Evolutionary conservation across 1,284 basidiomycete genomes (phyloP).

Genomic region (Wallemia mellicola): DNA sequence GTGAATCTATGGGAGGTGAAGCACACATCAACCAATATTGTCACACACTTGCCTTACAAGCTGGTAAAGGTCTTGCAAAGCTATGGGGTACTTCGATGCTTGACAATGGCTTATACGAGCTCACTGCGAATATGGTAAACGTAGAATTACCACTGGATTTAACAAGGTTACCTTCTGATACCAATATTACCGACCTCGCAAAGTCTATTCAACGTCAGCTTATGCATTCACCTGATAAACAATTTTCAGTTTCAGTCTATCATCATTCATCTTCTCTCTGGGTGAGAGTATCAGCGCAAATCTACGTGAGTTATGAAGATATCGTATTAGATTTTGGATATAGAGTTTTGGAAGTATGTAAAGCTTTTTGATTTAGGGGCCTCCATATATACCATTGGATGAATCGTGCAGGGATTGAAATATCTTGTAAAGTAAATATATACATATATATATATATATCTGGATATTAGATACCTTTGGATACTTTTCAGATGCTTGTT

Average conservation of each 20-base stretch:
- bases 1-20: slow-evolving; percentile 8
- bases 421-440: no score
- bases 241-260: background rate
- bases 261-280: background rate
- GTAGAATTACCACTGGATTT: background rate
- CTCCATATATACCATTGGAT: no score
- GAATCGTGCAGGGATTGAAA: no score
- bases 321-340: background rate
- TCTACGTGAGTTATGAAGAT: background rate
- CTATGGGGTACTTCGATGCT: slow-evolving; percentile 7
- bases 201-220: background rate
- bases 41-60: slow-evolving; percentile 6
- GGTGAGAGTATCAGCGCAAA: background rate
- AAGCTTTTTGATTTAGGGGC: background rate
- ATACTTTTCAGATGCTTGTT: no score
- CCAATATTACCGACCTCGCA: background rate
- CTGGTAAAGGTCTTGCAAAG: slow-evolving; percentile 6
- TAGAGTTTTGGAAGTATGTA: background rate
- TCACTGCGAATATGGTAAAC: slow-evolving; percentile 9
- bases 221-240: background rate
- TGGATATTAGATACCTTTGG: no score
- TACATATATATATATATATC: no score
- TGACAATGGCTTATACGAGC: slow-evolving; percentile 7
- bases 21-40: slow-evolving; percentile 7
- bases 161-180: background rate